Evolutionary conservation across 495 filamentous ascomycete genomes (phyloP), one percentile per base, ranked within the genome.

Genomic region (Penicillium mononematosum): DNA sequence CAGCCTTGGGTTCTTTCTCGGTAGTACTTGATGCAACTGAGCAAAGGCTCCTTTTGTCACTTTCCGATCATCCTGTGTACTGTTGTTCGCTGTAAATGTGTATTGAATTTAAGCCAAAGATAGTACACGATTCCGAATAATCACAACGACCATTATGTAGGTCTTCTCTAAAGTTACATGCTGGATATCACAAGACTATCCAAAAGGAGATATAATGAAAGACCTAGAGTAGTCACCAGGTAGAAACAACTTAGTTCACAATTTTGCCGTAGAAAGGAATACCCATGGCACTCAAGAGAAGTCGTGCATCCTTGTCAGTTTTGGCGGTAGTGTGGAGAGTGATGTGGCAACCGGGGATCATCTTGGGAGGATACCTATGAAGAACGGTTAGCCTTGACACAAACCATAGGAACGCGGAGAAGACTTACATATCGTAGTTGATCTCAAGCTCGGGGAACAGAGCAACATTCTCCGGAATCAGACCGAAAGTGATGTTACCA

Each of bases 391-490:
- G 60, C 24, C 27, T 19, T 34, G 44, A 32, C 19, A 25, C 11
- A 38, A 38, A 31, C 34, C 53, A 45, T 17, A 38, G 14, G 31
- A 34, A 42, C 17, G 29, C 5, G 16, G 24, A 6, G 27, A 5
- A 10, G 25, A 84, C 91, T 83, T 73, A 96, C 92, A 83, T 81
- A 73, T 92, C 88, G 68, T 91, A 93, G 74, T 96, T 95, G 43
- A 88, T 81, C 70, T 96, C 92, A 51, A 98, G 81, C 75, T 98
- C 94, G 0, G 95, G 95, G 73, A 97, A 98, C 49, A 89, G 65
- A 53, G 85, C 83, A 51, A 96, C 82, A 41, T 82, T 79, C 58
- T 91, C 87, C 34, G 85, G 77, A 6, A 71, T 75, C 58, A 98
- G 76, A 56, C 93, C 92, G 70, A 87, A 96, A 25, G 77, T 79